Conservation (phyloP, 1,284 basidiomycete species). For the Puccinia coronata region DNA sequence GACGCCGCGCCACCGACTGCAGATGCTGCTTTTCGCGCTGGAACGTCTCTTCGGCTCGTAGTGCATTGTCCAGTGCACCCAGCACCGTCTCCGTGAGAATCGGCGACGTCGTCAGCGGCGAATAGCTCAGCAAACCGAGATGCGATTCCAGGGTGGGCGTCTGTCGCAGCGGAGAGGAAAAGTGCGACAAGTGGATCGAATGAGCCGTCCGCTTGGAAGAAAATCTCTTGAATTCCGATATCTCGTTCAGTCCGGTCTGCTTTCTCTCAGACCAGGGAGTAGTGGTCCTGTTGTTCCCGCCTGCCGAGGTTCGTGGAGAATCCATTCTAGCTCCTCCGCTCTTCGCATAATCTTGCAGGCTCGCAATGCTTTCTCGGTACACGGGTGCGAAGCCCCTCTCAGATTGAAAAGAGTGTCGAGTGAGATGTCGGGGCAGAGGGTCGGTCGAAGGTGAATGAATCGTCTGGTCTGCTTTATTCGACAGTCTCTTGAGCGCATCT, state of each 20-base stretch:
- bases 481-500: constrained; percentile 6
- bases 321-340: not conserved
- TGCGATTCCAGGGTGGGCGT: not conserved
- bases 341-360: constrained; percentile 1
- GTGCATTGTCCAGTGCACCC: constrained; percentile 21
- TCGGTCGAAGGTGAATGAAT: not conserved
- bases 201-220: constrained; percentile 5
- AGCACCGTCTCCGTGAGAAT: constrained; percentile 12
- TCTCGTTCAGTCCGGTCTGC: not conserved
- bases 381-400: constrained; percentile 1
- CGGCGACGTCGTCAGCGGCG: not conserved
- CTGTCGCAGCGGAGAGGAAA: not conserved
- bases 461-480: not conserved
- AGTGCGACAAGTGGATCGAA: constrained; percentile 14
- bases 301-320: not conserved
- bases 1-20: constrained; percentile 22
- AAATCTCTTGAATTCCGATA: not conserved
- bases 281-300: not conserved
- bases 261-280: not conserved
- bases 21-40: constrained; percentile 32
- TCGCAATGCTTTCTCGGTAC: not conserved
- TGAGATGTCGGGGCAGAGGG: not conserved
- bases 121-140: not conserved
- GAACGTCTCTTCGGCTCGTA: constrained; percentile 31
- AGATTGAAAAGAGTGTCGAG: constrained; percentile 8